A percentile compares a stretch with the other conserved stretches of the same genome.
phyloP scores from a whole-genome alignment of 225 moss, liverwort and hornwort genomes.

The Climacium dendroides region DNA sequence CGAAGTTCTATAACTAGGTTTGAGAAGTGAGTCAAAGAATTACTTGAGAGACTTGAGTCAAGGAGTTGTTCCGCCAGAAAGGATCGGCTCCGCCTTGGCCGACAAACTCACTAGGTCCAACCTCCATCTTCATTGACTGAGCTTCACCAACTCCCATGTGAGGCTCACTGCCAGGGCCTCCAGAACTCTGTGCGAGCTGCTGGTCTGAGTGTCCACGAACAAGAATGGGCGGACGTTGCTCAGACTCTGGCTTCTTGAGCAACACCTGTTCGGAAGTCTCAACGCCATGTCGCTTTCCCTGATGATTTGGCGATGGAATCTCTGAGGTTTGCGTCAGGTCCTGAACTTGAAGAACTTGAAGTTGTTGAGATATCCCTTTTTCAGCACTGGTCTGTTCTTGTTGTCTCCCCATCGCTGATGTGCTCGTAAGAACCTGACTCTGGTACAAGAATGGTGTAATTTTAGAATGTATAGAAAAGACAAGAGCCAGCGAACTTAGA shows the following conservation, averaged over 20 bases:
- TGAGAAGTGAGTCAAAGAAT: conserved; percentile 4
- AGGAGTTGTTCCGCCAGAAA: conserved; percentile 21
- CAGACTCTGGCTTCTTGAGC: conserved; percentile 5
- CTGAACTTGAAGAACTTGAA: conserved; percentile 23
- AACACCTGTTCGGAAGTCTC: background rate
- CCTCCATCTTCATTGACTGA: conserved; percentile 14
- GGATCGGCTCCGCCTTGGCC: conserved; percentile 18
- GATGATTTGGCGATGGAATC: background rate
- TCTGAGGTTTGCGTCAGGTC: background rate
- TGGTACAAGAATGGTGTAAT: background rate
- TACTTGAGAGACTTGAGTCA: conserved; percentile 33
- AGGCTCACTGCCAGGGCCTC: background rate
- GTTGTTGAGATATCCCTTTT: conserved; percentile 16
- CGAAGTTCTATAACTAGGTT: background rate
- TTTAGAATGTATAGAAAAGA: background rate
- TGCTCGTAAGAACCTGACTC: background rate
- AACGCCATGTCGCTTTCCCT: background rate
- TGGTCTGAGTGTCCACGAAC: conserved; percentile 1
- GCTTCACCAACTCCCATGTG: background rate
- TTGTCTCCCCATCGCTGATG: conserved; percentile 8
- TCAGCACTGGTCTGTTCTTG: conserved; percentile 7
- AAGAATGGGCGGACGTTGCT: background rate
- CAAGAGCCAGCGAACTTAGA: background rate
- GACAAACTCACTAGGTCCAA: background rate
- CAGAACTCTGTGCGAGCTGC: conserved; percentile 11